phyloP scores from a whole-genome alignment of 768 basidiomycete species.

The Collybia sordida region DNA sequence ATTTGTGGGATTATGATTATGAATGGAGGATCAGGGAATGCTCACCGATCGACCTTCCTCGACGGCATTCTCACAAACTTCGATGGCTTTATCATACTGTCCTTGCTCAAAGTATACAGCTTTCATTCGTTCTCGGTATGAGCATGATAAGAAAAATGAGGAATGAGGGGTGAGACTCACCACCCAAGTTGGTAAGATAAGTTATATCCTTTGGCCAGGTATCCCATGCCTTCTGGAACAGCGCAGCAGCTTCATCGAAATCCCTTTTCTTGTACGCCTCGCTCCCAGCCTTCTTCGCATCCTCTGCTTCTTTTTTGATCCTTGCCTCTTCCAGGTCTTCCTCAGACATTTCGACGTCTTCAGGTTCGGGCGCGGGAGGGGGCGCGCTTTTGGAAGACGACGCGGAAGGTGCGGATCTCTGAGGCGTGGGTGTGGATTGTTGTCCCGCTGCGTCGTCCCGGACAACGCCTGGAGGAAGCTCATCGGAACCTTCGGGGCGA shows the following conservation, averaged over 20 bases:
- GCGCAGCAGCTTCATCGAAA: conserved; percentile 72
- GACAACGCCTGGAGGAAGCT: conserved; percentile 62
- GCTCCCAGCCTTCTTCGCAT: conserved; percentile 74
- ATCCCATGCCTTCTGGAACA: conserved; percentile 91
- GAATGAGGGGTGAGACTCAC: conserved; percentile 42
- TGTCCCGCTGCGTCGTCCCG: conserved; percentile 22
- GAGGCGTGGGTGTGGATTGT: conserved; percentile 35
- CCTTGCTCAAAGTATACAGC: conserved; percentile 95
- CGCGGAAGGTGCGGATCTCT: conserved; percentile 38
- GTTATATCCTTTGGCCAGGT: conserved; percentile 90
- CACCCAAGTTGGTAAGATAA: conserved; percentile 88
- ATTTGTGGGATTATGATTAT: background rate
- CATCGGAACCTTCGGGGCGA: conserved; percentile 82
- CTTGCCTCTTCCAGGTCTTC: conserved; percentile 69
- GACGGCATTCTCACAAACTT: conserved; percentile 92
- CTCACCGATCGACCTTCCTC: conserved; percentile 86
- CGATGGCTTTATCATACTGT: conserved; percentile 88
- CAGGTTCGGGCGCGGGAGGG: conserved; percentile 37
- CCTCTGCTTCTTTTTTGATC: conserved; percentile 76
- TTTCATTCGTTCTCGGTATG: conserved; percentile 21
- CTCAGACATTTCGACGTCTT: conserved; percentile 70
- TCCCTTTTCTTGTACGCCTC: conserved; percentile 85
- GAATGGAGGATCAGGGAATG: background rate
- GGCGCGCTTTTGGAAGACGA: conserved; percentile 45
- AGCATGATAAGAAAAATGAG: background rate